Evolutionary conservation across 202 grass and related monocot genomes (phyloP).

Genomic region (Carex arenaria): DNA sequence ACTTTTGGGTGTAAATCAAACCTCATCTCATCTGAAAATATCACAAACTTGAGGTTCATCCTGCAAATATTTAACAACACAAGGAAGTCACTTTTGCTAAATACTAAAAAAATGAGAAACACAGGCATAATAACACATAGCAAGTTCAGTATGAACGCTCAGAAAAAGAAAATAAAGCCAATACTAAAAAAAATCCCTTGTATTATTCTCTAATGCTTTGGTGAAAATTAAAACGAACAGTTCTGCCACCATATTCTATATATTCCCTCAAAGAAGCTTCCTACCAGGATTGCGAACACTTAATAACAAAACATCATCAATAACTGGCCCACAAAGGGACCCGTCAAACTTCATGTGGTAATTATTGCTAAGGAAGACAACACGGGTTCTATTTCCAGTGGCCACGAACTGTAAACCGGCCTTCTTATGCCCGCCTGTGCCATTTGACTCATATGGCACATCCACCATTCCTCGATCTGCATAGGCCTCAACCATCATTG

Average conservation of each 20-base stretch:
- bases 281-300: constrained; percentile 37
- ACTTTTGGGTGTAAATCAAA: not conserved
- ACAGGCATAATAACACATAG: not conserved
- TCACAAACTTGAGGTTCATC: not conserved
- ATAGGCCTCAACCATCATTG: constrained; percentile 73
- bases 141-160: not conserved
- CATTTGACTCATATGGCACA: constrained; percentile 71
- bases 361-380: constrained; percentile 69
- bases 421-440: constrained; percentile 60
- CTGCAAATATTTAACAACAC: not conserved
- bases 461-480: constrained; percentile 39
- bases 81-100: not conserved
- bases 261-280: constrained; percentile 28
- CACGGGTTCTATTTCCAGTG: constrained; percentile 33
- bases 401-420: constrained; percentile 64
- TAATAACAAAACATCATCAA: constrained; percentile 63
- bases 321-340: constrained; percentile 67
- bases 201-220: not conserved
- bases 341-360: constrained; percentile 81
- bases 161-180: not conserved
- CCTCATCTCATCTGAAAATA: not conserved
- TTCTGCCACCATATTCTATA: not conserved
- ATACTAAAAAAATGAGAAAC: not conserved
- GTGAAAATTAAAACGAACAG: not conserved
- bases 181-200: not conserved